Conservation (phyloP, 441 rosid genomes). For the Breynia disticha region DNA sequence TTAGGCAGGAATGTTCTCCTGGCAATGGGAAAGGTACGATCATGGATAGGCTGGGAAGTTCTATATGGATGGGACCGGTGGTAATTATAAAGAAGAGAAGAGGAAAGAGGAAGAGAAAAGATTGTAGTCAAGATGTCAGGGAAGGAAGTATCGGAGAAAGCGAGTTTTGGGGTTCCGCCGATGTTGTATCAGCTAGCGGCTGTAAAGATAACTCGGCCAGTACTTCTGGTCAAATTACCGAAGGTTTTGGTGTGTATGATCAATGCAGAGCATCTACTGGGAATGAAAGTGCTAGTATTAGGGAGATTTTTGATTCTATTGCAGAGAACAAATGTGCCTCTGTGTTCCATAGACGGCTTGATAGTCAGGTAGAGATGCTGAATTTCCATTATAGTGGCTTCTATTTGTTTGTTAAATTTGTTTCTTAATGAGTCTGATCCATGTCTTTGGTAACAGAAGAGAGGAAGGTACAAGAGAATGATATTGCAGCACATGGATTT, state of each 20-base stretch:
- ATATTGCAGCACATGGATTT: conserved; percentile 66
- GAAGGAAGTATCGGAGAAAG: conserved; percentile 69
- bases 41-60: conserved; percentile 26
- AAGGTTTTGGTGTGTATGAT: conserved; percentile 21
- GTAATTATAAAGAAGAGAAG: conserved; percentile 50
- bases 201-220: conserved; percentile 43
- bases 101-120: conserved; percentile 83
- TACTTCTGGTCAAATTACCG: conserved; percentile 29
- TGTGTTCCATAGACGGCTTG: conserved; percentile 57
- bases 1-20: conserved; percentile 23
- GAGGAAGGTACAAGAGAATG: conserved; percentile 81
- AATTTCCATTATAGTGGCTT: neutral
- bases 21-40: conserved; percentile 23
- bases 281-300: conserved; percentile 29
- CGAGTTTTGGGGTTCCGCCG: conserved; percentile 38
- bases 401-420: neutral
- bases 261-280: conserved; percentile 25
- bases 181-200: conserved; percentile 28
- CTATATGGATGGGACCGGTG: conserved; percentile 35
- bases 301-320: conserved; percentile 40
- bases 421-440: too few relatives aligned
- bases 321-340: conserved; percentile 45
- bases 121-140: conserved; percentile 38
- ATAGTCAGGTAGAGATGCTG: conserved; percentile 63
- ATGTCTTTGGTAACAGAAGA: conserved; percentile 37